Base-by-base conservation (phyloP, 805 yeast species). In the Zygosaccharomyces lentus region DNA sequence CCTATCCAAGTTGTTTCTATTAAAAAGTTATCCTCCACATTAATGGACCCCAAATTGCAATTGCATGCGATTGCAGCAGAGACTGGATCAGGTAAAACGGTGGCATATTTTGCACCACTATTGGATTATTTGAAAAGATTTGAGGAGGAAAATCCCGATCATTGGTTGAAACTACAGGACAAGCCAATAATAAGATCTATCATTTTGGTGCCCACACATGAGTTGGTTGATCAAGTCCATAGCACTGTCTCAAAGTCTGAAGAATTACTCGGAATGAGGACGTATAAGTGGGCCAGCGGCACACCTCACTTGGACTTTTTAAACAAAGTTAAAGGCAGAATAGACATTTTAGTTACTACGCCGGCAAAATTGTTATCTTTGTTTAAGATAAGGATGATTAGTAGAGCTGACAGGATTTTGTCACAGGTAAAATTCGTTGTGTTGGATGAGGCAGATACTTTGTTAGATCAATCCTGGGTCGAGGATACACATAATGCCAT, bases 71-170 rank as follows among this genome's bases (percentile, higher is more conserved):
- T 91, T 45, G 97, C 98, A 0, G 96, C 97, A 2, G 98, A 93
- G 62, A 91, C 99, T 0, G 99, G 99, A 0, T 84, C 96, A 0
- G 99, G 99, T 7, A 91, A 91, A 61, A 91, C 99, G 0, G 81
- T 96, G 81, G 89, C 97, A 0, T 91, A 90, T 59, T 61, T 93
- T 49, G 80, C 85, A 0, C 90, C 96, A 0, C 51, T 91, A 29
- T 52, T 90, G 31, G 84, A 87, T 39, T 79, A 77, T 51, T 65
- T 90, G 51, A 77, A 80, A 49, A 81, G 82, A 47, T 79, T 76
- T 41, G 81, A 82, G 46, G 48, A 64, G 2, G 71, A 63, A 42
- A 43, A 43, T 9, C 59, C 65, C 0, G 72, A 69, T 4, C 58
- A 62, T 2, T 72, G 75, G 71, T 68, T 60, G 10, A 51, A 36